Evolutionary conservation across 2,329 filamentous ascomycete species (phyloP), one percentile per base, ranked within the genome.

Genomic region (Ophiosphaerella korrae): DNA sequence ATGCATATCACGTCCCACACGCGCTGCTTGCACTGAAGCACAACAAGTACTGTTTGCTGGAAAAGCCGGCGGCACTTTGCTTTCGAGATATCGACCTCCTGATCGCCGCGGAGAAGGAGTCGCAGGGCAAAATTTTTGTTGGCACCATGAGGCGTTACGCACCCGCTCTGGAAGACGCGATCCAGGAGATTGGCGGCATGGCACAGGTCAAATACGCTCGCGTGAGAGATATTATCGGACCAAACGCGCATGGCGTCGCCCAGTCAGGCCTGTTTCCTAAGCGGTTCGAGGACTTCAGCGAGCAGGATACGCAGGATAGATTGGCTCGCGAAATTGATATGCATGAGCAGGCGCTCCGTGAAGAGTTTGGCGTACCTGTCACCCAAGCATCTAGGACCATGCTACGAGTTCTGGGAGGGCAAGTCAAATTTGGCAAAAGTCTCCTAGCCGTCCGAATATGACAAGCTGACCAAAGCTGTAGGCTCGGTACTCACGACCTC

Each of bases 141-240:
- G 84, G 83, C 2, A 84, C 82, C 48, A 85, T 84, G 76, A 74
- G 85, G 16, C 77, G 84, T n/a, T 85, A 86, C 59, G 84, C 85
- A 0, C 70, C 80, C 0, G 76, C 78, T 0, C 86, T 86, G 55
- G 68, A 75, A 0, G 75, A 82, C 21, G 78, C 81, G 0, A 77
- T 86, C 35, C 73, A 78, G 51, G 84, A 87, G 54, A 72, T 87
- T 0, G 78, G 73, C 0, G 69, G 66, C 0, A 77, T 86, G 29
- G 77, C 75, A 0, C 75, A 78, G 41, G 81, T 88, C 12, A 68
- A 77, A 16, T 86, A 87, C 57, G 84, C 80, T 0, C 73, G 83
- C 1, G 75, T 80, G 1, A 63, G 78, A 52, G 79, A 82, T 63
- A 81, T 84, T 53, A 77, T 81, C 4, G 83, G 82, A 0, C 82